phyloP scores from a whole-genome alignment of 2,329 filamentous ascomycete species.

The Phoma herbarum region DNA sequence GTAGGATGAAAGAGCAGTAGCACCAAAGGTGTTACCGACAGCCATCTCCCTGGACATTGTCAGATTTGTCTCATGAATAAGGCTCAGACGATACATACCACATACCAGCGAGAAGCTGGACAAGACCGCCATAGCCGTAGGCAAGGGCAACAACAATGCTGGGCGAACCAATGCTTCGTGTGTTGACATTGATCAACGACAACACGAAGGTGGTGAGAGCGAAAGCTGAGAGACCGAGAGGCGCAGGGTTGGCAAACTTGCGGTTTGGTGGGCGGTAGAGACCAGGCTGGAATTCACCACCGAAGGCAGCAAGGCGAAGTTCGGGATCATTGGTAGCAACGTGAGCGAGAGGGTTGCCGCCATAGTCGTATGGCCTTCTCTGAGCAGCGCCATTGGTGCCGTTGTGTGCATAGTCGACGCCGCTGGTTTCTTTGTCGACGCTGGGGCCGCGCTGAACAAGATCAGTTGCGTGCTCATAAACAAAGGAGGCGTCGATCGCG shows the following conservation, averaged over 20 bases:
- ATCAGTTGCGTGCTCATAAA: conserved; percentile 17
- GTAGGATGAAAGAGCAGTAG: conserved; percentile 68
- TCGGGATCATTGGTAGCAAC: conserved; percentile 59
- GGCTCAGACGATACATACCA: conserved; percentile 56
- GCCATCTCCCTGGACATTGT: conserved; percentile 58
- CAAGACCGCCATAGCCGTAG: conserved; percentile 60
- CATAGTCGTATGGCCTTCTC: conserved; percentile 60
- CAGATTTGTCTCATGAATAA: neutral
- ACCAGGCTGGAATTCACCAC: conserved; percentile 63
- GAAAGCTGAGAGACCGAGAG: conserved; percentile 69
- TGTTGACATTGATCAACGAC: conserved; percentile 59
- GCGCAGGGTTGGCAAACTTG: conserved; percentile 68
- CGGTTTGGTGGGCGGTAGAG: conserved; percentile 54
- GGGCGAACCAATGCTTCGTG: conserved; percentile 52
- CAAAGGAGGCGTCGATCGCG: neutral
- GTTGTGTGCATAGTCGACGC: conserved; percentile 54
- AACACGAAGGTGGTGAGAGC: conserved; percentile 72
- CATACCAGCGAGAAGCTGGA: conserved; percentile 62
- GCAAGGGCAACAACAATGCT: conserved; percentile 60
- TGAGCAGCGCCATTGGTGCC: conserved; percentile 36
- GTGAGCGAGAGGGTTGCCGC: conserved; percentile 62
- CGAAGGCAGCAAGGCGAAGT: conserved; percentile 57
- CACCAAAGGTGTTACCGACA: conserved; percentile 70
- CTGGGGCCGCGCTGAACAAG: conserved; percentile 32
- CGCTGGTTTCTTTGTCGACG: conserved; percentile 44